phyloP scores from a whole-genome alignment of 2,329 filamentous ascomycete species.

The Arthrobotrys sinensis region DNA sequence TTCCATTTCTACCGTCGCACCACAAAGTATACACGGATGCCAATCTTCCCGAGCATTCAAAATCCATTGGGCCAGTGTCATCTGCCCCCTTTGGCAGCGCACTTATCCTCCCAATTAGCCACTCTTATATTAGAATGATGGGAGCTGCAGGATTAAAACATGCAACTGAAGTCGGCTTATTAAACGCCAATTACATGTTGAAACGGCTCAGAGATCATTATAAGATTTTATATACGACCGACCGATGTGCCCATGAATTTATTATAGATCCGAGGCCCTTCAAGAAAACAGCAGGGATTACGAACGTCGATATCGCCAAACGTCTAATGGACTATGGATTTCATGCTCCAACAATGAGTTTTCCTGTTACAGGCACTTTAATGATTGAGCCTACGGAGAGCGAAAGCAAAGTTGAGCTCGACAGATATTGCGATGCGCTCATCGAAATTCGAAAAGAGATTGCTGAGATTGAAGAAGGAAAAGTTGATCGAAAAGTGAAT shows the following conservation, averaged over 20 bases:
- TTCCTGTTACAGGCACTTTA: conserved; percentile 92
- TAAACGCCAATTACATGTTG: conserved; percentile 98
- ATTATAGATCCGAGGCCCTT: conserved; percentile 91
- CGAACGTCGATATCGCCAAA: conserved; percentile 96
- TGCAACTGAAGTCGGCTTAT: conserved; percentile 88
- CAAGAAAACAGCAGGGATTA: conserved; percentile 84
- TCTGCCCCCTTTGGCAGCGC: conserved; percentile 90
- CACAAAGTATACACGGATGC: conserved; percentile 66
- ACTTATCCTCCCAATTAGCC: conserved; percentile 92
- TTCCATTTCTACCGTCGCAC: conserved; percentile 81
- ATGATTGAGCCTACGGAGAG: conserved; percentile 99
- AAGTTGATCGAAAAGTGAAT: conserved; percentile 81
- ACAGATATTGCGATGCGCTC: conserved; percentile 91
- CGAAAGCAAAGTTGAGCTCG: conserved; percentile 91
- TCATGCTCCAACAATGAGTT: conserved; percentile 97
- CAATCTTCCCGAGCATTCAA: conserved; percentile 71
- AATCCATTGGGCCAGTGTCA: conserved; percentile 79
- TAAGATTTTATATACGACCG: conserved; percentile 92
- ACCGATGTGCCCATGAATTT: conserved; percentile 95
- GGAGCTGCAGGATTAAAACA: conserved; percentile 85
- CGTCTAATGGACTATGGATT: conserved; percentile 97
- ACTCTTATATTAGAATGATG: conserved; percentile 97
- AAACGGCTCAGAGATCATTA: conserved; percentile 88
- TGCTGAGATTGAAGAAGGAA: conserved; percentile 83
- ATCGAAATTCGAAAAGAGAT: conserved; percentile 91